These are phyloP conservation scores for Aspergillus neoniger DNA, from an alignment of 2,329 filamentous ascomycete species.

Conservation along the genomic window DNA sequence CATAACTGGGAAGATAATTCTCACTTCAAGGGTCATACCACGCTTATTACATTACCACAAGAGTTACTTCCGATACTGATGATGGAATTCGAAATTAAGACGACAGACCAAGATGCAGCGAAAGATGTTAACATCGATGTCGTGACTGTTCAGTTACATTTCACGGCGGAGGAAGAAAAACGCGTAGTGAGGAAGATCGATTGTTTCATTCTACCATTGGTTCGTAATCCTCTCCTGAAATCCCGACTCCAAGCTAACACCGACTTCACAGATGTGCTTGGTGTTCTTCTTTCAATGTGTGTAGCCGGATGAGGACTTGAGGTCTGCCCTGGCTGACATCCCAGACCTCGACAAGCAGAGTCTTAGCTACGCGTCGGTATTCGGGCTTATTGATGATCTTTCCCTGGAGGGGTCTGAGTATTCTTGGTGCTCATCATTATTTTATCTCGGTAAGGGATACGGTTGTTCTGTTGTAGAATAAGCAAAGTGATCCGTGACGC, in stretches of 20 bases:
- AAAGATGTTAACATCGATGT: too few relatives aligned
- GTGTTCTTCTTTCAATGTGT: constrained; percentile 45
- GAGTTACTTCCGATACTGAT: too few relatives aligned
- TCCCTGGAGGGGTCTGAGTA: constrained; percentile 48
- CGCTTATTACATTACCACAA: too few relatives aligned
- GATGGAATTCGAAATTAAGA: too few relatives aligned
- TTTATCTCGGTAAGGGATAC: constrained; percentile 32
- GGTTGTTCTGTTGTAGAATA: neutral
- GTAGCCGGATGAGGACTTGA: neutral
- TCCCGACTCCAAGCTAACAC: neutral
- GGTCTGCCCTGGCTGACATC: neutral
- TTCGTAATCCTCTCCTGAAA: constrained; percentile 3
- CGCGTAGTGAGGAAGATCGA: constrained; percentile 27
- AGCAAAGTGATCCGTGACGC: neutral
- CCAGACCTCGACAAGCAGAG: constrained; percentile 48
- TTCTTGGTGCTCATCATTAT: constrained; percentile 47
- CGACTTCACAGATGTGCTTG: constrained; percentile 36
- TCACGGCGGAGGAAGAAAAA: constrained; percentile 19
- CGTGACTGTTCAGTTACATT: constrained; percentile 17
- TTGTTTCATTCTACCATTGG: constrained; percentile 25
- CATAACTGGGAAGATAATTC: too few relatives aligned
- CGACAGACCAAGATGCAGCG: too few relatives aligned
- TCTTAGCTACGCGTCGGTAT: constrained; percentile 48
- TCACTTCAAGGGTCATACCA: too few relatives aligned
- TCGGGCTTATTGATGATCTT: constrained; percentile 50